These are phyloP conservation scores for Trametes punicea DNA, from an alignment of 768 basidiomycete species.

Conservation along the genomic window DNA sequence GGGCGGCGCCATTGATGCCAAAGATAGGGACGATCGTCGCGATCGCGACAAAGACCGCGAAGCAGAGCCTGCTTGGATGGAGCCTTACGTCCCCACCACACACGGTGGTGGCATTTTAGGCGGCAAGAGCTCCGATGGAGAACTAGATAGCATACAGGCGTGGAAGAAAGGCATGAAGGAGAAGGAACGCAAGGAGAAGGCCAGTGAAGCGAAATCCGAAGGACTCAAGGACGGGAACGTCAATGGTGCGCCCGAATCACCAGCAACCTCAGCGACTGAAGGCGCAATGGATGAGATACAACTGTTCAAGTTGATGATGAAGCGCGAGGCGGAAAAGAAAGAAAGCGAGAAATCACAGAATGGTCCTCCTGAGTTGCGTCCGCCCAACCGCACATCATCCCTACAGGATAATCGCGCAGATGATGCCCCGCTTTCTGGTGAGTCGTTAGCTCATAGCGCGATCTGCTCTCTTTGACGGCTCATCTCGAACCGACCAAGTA, in stretches of 20 bases:
- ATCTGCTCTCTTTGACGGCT: background rate
- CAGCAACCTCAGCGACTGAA: constrained; percentile 16
- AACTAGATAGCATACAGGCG: constrained; percentile 79
- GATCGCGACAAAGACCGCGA: constrained; percentile 63
- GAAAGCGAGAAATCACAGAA: constrained; percentile 28
- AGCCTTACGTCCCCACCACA: constrained; percentile 70
- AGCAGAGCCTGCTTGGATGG: constrained; percentile 93
- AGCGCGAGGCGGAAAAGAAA: constrained; percentile 60
- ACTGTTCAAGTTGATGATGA: constrained; percentile 80
- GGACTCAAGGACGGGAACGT: constrained; percentile 10
- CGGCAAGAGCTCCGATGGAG: constrained; percentile 55
- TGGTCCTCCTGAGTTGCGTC: constrained; percentile 6
- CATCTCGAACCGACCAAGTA: background rate
- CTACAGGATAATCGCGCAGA: background rate
- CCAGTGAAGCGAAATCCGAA: constrained; percentile 18
- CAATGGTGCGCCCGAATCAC: constrained; percentile 5
- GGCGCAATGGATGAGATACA: constrained; percentile 76
- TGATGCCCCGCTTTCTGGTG: background rate
- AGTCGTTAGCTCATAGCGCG: background rate
- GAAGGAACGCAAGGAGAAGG: constrained; percentile 59
- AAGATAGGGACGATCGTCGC: constrained; percentile 44
- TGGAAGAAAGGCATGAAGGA: constrained; percentile 86
- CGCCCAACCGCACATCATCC: constrained; percentile 7
- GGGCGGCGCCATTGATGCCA: constrained; percentile 44
- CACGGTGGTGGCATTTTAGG: constrained; percentile 61